A percentile compares a stretch with the other conserved stretches of the same genome.
Conservation (phyloP, 495 filamentous ascomycete genomes). For the Trichoderma orchidacearum region DNA sequence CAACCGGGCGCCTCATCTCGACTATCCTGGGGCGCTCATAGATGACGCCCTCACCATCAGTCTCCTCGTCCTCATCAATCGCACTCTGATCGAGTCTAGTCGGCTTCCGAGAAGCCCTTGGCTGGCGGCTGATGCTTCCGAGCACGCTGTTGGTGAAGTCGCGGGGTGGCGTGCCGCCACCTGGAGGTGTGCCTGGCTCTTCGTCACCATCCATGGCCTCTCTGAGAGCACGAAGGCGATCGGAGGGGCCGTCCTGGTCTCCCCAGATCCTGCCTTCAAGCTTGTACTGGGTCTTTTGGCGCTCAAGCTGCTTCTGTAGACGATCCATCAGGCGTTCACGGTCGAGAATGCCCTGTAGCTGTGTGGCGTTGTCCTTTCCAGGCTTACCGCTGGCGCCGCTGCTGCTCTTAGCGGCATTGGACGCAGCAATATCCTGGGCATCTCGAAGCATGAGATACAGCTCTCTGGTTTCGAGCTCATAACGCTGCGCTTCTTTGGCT, state of each 20-base stretch:
- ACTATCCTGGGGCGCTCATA: constrained; percentile 56
- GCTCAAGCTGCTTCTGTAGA: constrained; percentile 84
- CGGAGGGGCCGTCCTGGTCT: constrained; percentile 68
- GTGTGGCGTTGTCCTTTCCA: constrained; percentile 50
- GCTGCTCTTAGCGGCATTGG: constrained; percentile 55
- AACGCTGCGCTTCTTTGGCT: constrained; percentile 84
- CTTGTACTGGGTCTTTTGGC: constrained; percentile 97
- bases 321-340: constrained; percentile 83
- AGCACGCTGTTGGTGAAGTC: constrained; percentile 44
- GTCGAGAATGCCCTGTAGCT: constrained; percentile 86
- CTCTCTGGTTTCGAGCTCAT: constrained; percentile 91
- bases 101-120: constrained; percentile 39
- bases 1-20: constrained; percentile 56
- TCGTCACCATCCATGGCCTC: constrained; percentile 77
- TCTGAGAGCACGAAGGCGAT: constrained; percentile 78
- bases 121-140: constrained; percentile 43
- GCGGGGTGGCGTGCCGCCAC: constrained; percentile 15
- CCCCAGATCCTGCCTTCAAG: constrained; percentile 92
- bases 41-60: constrained; percentile 23
- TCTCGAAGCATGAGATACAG: constrained; percentile 97
- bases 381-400: constrained; percentile 39
- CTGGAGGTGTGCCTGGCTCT: constrained; percentile 13
- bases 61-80: constrained; percentile 15
- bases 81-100: constrained; percentile 24
- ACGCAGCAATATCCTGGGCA: constrained; percentile 88